phyloP scores from a whole-genome alignment of 306 rosid genomes.

The Vachellia pachyceras region DNA sequence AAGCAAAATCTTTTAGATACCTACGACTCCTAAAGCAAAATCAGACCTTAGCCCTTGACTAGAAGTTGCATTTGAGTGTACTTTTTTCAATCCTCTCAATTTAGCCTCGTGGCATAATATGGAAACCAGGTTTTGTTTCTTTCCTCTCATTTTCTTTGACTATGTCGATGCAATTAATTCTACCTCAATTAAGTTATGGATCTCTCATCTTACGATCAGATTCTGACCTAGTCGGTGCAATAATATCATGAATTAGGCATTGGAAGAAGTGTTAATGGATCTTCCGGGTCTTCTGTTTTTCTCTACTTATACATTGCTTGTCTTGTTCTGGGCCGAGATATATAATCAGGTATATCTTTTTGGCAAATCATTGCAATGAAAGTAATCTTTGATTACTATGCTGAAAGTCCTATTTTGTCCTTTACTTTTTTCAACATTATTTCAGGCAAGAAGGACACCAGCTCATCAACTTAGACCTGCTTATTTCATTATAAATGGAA shows the following conservation, averaged over 20 bases:
- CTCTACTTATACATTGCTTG: constrained; percentile 79
- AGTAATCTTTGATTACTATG: background rate
- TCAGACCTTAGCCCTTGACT: too few species aligned
- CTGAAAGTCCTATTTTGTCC: background rate
- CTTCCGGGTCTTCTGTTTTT: constrained; percentile 80
- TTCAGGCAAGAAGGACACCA: constrained; percentile 82
- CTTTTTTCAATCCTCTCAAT: background rate
- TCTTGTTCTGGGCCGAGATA: constrained; percentile 92
- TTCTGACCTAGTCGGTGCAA: background rate
- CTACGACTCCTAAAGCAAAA: too few species aligned
- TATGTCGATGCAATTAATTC: background rate
- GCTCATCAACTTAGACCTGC: constrained; percentile 67
- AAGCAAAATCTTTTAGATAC: too few species aligned
- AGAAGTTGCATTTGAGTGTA: background rate
- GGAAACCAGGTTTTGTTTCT: background rate
- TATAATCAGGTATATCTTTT: constrained; percentile 63
- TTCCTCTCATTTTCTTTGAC: background rate
- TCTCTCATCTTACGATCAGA: background rate
- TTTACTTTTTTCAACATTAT: constrained; percentile 35
- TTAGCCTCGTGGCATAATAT: background rate
- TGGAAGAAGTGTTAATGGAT: constrained; percentile 74
- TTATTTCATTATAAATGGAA: constrained; percentile 65
- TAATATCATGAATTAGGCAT: constrained; percentile 41
- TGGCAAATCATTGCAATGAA: background rate
- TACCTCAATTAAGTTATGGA: background rate